Conservation (phyloP, 805 yeast species). For the Lipomyces orientalis region DNA sequence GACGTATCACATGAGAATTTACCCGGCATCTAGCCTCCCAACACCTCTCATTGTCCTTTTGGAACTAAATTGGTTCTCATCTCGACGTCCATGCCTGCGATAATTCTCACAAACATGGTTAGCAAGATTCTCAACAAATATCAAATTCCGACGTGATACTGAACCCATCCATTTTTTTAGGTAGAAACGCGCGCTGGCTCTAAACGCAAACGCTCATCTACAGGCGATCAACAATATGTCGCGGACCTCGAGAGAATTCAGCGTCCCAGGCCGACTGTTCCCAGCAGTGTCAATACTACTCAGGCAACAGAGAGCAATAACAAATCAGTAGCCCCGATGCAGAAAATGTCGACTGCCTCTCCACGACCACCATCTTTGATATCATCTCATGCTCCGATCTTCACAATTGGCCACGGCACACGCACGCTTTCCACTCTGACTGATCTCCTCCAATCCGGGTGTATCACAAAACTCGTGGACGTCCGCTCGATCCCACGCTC, state of each 20-base stretch:
- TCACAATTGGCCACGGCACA: conserved; percentile 5
- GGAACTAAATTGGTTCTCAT: too few relatives aligned
- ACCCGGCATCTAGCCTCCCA: not conserved
- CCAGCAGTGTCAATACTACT: not conserved
- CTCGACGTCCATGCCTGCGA: too few relatives aligned
- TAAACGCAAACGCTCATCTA: conserved; percentile 6
- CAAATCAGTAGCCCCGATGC: not conserved
- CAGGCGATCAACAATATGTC: not conserved
- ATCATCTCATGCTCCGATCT: conserved; percentile 1
- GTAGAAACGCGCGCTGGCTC: conserved; percentile 3
- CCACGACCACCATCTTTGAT: not conserved
- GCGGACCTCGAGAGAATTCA: not conserved
- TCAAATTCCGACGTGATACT: not conserved
- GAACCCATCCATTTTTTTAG: not conserved
- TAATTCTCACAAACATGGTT: not conserved
- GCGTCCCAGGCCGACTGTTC: not conserved
- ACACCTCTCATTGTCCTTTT: too few relatives aligned
- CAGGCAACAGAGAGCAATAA: not conserved
- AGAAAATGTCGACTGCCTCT: not conserved
- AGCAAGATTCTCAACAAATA: not conserved
- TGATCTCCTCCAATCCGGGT: conserved; percentile 2
- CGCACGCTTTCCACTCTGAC: conserved; percentile 1
- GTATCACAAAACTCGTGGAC: conserved; percentile 3
- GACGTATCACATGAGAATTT: not conserved
- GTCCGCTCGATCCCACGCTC: conserved; percentile 7